Conservation (phyloP, 2,329 filamentous ascomycete genomes). For the Verticillium nubilum region DNA sequence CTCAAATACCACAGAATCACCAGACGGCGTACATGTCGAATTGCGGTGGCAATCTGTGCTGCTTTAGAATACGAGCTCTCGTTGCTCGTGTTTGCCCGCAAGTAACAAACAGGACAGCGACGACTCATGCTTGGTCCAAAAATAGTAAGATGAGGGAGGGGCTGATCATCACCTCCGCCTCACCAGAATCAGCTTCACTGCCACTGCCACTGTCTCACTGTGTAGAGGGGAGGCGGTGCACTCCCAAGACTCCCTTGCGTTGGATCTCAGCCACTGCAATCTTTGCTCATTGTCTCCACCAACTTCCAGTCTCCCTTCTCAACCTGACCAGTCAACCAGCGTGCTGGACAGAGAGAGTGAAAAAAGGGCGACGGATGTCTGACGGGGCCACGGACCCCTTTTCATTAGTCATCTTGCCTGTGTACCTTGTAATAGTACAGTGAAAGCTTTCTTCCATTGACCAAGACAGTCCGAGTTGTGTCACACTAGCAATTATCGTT, state of each 20-base stretch:
- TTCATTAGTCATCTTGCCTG: too few relatives aligned
- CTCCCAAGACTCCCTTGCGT: constrained; percentile 2
- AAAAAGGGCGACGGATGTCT: too few relatives aligned
- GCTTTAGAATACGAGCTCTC: background rate
- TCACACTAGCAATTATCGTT: background rate
- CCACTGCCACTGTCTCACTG: background rate
- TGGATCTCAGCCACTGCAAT: background rate
- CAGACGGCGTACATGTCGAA: background rate
- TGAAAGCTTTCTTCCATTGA: too few relatives aligned
- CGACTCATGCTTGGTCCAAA: constrained; percentile 4
- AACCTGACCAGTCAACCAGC: background rate
- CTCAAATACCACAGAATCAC: background rate
- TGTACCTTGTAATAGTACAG: too few relatives aligned
- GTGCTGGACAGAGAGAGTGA: too few relatives aligned
- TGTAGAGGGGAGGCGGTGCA: constrained; percentile 10
- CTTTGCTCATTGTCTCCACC: background rate
- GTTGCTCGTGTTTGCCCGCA: background rate
- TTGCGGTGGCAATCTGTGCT: background rate
- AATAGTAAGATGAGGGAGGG: constrained; percentile 13
- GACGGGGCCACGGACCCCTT: too few relatives aligned
- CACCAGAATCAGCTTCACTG: background rate
- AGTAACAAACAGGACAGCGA: background rate
- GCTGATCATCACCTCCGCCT: constrained; percentile 8
- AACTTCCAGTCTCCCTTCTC: background rate
- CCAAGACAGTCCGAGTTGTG: background rate